Conservation (phyloP, 2,329 filamentous ascomycete species). For the Sporothrix brunneoviolacea region DNA sequence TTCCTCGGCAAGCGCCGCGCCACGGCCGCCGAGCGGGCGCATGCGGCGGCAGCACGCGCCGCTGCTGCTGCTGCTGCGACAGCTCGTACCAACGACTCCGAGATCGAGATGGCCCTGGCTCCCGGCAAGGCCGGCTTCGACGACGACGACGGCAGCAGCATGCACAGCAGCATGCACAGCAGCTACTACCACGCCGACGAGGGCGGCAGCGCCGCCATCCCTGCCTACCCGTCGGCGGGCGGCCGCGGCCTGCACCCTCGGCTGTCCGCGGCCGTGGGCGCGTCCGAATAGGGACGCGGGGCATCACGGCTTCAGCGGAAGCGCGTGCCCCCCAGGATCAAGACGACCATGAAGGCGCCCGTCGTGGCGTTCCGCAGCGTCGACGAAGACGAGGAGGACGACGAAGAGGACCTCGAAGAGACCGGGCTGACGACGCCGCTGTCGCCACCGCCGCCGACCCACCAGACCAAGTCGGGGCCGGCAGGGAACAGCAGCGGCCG, state of each 20-base stretch:
- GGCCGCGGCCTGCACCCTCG: conserved; percentile 1
- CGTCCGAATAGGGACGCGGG: conserved; percentile 18
- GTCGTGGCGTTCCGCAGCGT: background rate
- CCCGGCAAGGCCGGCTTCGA: conserved; percentile 1
- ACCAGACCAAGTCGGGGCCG: conserved; percentile 1
- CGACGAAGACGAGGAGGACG: background rate
- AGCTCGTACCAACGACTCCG: conserved; percentile 8
- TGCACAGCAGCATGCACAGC: background rate
- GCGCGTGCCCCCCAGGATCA: conserved; percentile 14
- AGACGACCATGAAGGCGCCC: background rate
- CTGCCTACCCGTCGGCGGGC: background rate
- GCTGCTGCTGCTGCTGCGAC: background rate
- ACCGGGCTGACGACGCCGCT: conserved; percentile 11
- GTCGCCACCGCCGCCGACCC: conserved; percentile 15
- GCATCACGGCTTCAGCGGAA: conserved; percentile 17
- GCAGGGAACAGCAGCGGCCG: background rate
- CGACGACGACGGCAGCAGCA: conserved; percentile 1
- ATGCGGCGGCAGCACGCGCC: background rate
- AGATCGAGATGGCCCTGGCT: conserved; percentile 13
- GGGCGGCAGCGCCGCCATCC: background rate
- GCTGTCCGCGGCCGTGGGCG: background rate
- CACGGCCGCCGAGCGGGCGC: conserved; percentile 16
- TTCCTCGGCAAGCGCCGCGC: conserved; percentile 50
- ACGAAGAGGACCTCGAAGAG: background rate
- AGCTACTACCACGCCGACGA: background rate